A percentile compares a stretch with the other conserved stretches of the same genome.
These are phyloP conservation scores for Colletotrichum scovillei DNA, from an alignment of 2,329 filamentous ascomycete genomes.

Conservation along the genomic window DNA sequence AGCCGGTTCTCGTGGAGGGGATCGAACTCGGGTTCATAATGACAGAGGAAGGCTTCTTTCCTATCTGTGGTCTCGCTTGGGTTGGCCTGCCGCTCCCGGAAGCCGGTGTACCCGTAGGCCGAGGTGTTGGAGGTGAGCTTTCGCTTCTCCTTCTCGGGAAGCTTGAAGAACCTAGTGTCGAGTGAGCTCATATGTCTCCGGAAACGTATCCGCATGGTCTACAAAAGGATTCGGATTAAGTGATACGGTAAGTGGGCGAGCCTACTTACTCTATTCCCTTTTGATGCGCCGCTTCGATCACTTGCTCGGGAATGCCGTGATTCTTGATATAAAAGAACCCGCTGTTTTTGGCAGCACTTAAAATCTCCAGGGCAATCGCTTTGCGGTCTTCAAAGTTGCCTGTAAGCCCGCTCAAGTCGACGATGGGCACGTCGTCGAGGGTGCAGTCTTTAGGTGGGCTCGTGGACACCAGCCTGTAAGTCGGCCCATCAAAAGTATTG, in stretches of 20 bases:
- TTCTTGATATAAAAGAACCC: slow-evolving; percentile 62
- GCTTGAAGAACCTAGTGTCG: slow-evolving; percentile 42
- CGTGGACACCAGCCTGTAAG: slow-evolving; percentile 23
- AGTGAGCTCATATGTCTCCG: slow-evolving; percentile 38
- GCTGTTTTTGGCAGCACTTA: slow-evolving; percentile 52
- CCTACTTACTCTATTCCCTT: slow-evolving; percentile 39
- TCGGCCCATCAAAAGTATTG: slow-evolving; percentile 27
- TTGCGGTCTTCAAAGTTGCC: slow-evolving; percentile 49
- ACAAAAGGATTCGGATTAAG: slow-evolving; percentile 32
- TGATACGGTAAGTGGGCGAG: slow-evolving; percentile 40
- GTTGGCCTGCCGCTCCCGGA: slow-evolving; percentile 35
- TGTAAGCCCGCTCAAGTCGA: slow-evolving; percentile 52
- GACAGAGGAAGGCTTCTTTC: slow-evolving; percentile 42
- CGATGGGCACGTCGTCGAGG: slow-evolving; percentile 56
- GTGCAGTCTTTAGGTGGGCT: slow-evolving; percentile 51
- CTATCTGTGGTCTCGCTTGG: slow-evolving; percentile 44
- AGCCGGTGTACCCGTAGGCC: slow-evolving; percentile 27
- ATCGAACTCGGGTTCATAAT: slow-evolving; percentile 55
- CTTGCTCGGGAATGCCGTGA: slow-evolving; percentile 50
- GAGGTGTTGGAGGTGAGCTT: slow-evolving; percentile 40
- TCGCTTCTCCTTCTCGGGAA: slow-evolving; percentile 43
- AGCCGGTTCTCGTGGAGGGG: slow-evolving; percentile 39
- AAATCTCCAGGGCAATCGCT: slow-evolving; percentile 50
- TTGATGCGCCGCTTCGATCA: slow-evolving; percentile 39
- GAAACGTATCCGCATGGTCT: slow-evolving; percentile 32